A percentile compares a stretch with the other conserved stretches of the same genome.
Conservation (phyloP, 345 rosid genomes). For the Syzygium aromaticum region DNA sequence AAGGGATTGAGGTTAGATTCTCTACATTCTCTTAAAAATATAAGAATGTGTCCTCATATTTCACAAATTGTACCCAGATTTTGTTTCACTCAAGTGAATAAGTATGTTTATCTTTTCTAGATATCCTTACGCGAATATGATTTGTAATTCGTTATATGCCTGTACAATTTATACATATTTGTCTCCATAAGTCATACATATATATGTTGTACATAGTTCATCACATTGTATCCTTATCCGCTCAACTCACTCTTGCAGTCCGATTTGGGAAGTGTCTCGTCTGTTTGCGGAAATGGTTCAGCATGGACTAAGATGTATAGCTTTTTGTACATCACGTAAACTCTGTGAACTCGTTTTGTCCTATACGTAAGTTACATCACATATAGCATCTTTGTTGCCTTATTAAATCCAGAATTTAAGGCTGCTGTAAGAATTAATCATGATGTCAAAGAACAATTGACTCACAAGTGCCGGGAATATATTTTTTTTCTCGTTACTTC, state of each 20-base stretch:
- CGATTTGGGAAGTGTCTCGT: constrained; percentile 61
- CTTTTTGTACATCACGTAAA: constrained; percentile 88
- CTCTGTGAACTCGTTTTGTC: constrained; percentile 82
- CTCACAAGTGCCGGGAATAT: not conserved
- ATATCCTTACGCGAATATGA: not conserved
- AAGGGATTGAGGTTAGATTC: constrained; percentile 15
- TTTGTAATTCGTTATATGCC: not conserved
- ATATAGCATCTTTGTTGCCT: not conserved
- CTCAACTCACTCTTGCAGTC: constrained; percentile 37
- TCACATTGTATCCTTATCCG: not conserved
- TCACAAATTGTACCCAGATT: not conserved
- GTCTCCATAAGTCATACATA: not conserved
- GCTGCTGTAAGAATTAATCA: not conserved
- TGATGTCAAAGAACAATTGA: not conserved
- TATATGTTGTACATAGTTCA: not conserved
- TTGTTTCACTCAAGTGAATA: not conserved
- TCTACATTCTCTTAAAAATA: not conserved
- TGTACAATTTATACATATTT: not conserved
- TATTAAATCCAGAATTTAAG: not conserved
- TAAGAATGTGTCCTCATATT: not conserved
- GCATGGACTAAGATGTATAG: constrained; percentile 93
- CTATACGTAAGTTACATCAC: constrained; percentile 50
- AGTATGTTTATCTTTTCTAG: not conserved
- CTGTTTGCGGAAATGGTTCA: constrained; percentile 95
- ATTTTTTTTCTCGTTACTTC: constrained; percentile 2